Conservation (phyloP, 805 yeast genomes). For the Candida alai region DNA sequence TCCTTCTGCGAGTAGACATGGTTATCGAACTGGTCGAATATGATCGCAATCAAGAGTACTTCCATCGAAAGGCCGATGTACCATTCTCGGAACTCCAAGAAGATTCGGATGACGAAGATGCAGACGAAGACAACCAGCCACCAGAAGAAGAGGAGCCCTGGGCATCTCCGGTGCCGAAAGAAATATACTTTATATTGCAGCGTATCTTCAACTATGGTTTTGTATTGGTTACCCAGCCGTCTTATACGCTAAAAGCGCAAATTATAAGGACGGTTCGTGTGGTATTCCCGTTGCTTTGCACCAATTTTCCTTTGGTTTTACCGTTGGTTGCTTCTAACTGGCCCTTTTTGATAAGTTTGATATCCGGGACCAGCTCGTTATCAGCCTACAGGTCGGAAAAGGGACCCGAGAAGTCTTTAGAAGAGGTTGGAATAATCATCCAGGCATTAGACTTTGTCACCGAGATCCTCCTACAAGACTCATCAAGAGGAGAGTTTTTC, state of each 20-base stretch:
- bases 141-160: conserved; percentile 36
- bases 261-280: conserved; percentile 45
- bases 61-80: conserved; percentile 33
- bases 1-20: conserved; percentile 32
- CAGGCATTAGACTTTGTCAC: conserved; percentile 28
- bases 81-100: conserved; percentile 25
- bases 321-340: conserved; percentile 34
- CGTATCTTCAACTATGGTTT: conserved; percentile 69
- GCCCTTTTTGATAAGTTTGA: conserved; percentile 22
- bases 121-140: conserved; percentile 17
- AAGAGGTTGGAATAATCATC: conserved; percentile 17
- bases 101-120: conserved; percentile 31
- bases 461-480: conserved; percentile 26
- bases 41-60: conserved; percentile 37
- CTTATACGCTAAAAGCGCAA: conserved; percentile 51
- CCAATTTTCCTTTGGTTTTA: conserved; percentile 26
- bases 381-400: conserved; percentile 7
- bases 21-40: conserved; percentile 22
- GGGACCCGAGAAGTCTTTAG: conserved; percentile 9
- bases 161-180: conserved; percentile 63
- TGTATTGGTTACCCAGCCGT: conserved; percentile 62
- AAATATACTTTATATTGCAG: conserved; percentile 54
- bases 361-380: conserved; percentile 11
- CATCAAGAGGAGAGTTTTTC: conserved; percentile 42
- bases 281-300: conserved; percentile 29